Conservation (phyloP, 192 early-diverging fungal species). For the Coemansia sp. region DNA sequence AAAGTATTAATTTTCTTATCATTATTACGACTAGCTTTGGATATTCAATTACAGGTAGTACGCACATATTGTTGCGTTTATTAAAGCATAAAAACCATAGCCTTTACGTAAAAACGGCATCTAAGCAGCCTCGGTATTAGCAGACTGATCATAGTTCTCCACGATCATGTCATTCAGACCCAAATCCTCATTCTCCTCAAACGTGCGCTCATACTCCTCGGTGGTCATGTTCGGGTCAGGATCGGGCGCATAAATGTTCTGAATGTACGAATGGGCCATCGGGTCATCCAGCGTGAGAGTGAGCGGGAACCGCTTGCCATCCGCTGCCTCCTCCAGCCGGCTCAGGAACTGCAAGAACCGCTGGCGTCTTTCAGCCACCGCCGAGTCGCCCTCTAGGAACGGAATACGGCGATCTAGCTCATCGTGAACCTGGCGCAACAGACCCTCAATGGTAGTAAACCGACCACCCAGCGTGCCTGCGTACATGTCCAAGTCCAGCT, state of each 20-base stretch:
- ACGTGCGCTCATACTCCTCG: constrained; percentile 81
- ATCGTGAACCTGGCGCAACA: constrained; percentile 83
- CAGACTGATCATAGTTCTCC: constrained; percentile 61
- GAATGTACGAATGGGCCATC: constrained; percentile 83
- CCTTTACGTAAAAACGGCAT: too few relatives aligned
- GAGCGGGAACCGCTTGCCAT: constrained; percentile 56
- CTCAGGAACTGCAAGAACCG: constrained; percentile 69
- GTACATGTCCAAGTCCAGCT: constrained; percentile 82
- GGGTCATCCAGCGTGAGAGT: constrained; percentile 91
- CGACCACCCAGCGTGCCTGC: constrained; percentile 90
- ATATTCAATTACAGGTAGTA: too few relatives aligned
- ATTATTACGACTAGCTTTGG: too few relatives aligned
- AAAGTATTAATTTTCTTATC: too few relatives aligned
- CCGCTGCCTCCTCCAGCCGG: constrained; percentile 65
- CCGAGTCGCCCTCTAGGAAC: constrained; percentile 74
- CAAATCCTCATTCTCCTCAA: constrained; percentile 83
- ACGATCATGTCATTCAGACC: constrained; percentile 88
- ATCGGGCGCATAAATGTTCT: constrained; percentile 94
- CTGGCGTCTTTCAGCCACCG: constrained; percentile 49
- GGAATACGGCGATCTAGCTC: constrained; percentile 70
- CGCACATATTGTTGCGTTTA: too few relatives aligned
- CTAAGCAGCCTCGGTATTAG: not conserved
- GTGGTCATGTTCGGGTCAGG: constrained; percentile 90
- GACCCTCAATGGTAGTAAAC: constrained; percentile 94
- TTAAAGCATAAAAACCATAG: too few relatives aligned